Evolutionary conservation across 1,284 basidiomycete species (phyloP), one percentile per base, ranked within the genome.

Genomic region (Ceratobasidium sp.): DNA sequence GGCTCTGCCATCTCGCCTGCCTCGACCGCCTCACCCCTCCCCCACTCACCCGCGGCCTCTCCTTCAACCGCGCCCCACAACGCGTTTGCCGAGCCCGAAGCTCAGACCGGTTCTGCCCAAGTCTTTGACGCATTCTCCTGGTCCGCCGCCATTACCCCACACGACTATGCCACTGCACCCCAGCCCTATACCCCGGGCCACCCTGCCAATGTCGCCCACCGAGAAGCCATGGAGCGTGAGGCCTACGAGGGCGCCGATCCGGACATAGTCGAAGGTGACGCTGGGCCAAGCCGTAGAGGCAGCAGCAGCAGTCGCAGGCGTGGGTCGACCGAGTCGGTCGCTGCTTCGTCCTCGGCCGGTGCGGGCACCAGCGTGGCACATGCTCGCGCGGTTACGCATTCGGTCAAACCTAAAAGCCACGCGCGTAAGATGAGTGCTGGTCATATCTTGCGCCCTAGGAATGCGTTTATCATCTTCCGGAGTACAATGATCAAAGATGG

Each of bases 381-480:
- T 49, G 66, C 66, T 38, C 36, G 40, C 36, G 42, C 30, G 18
- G 66, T 69, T 11, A 59, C 42, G 16, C 25, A 23, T 14, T 42
- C 66, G 5, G 54, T 59, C 42, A 69, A 69, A 54, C 66, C 66
- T 42, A 69, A 69, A 40, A 69, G 66, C 66, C 66, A 69, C 46
- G 66, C 66, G 21, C 66, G 66, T 54, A 69, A 69, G 66, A 69
- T 69, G 66, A 69, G 66, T 42, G 66, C 53, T 28, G 66, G 66
- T 30, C 66, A 69, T 25, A 59, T 69, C 38, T 42, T 69, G 42
- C 66, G 66, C 12, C 66, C 66, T 8, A 53, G 66, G n/a, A 69
- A 69, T 23, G 66, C 66, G 16, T 69, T 69, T 46, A 69, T 69
- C 42, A 69, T 69, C 40, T 69, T 69, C 66, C 66, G 66, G 54